Percentiles rank a stretch among this genome's conserved stretches.
Conservation (phyloP, 805 yeast species). For the Grigorovia humatica region DNA sequence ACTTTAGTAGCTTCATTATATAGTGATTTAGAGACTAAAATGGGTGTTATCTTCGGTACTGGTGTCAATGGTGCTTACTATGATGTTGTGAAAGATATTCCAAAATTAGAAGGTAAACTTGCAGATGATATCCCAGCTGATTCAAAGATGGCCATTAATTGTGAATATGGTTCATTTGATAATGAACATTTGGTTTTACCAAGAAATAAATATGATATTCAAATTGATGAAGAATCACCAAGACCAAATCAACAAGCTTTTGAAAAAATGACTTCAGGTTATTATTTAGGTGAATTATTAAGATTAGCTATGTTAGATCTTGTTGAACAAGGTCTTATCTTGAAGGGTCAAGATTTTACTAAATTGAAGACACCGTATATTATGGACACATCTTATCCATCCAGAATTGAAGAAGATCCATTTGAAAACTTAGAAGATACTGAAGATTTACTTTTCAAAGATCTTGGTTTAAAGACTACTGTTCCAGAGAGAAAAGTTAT, state of each 20-base stretch:
- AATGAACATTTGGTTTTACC: slow-evolving; percentile 77
- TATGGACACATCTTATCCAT: slow-evolving; percentile 82
- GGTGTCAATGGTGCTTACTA: slow-evolving; percentile 96
- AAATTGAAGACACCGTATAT: slow-evolving; percentile 52
- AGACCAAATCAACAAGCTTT: slow-evolving; percentile 92
- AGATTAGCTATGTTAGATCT: slow-evolving; percentile 72
- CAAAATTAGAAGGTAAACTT: slow-evolving; percentile 66
- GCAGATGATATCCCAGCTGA: slow-evolving; percentile 50
- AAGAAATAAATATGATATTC: slow-evolving; percentile 75
- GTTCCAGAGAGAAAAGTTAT: slow-evolving; percentile 72
- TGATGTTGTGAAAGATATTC: slow-evolving; percentile 61
- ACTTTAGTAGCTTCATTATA: slow-evolving; percentile 91
- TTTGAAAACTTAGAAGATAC: slow-evolving; percentile 71
- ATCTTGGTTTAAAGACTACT: slow-evolving; percentile 55
- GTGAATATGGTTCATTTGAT: slow-evolving; percentile 96
- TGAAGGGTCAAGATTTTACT: slow-evolving; percentile 55
- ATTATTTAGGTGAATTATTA: slow-evolving; percentile 83
- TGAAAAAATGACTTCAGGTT: slow-evolving; percentile 95
- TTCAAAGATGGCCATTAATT: slow-evolving; percentile 85
- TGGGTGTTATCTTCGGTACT: slow-evolving; percentile 95
- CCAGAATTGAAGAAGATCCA: slow-evolving; percentile 79
- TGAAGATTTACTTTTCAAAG: slow-evolving; percentile 47
- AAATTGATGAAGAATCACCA: slow-evolving; percentile 75
- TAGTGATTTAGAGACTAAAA: slow-evolving; percentile 73
- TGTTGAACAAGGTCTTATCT: slow-evolving; percentile 50